Evolutionary conservation across 176 grass and related monocot genomes (phyloP), one percentile per base, ranked within the genome.

Genomic region (Aegilops bicornis): DNA sequence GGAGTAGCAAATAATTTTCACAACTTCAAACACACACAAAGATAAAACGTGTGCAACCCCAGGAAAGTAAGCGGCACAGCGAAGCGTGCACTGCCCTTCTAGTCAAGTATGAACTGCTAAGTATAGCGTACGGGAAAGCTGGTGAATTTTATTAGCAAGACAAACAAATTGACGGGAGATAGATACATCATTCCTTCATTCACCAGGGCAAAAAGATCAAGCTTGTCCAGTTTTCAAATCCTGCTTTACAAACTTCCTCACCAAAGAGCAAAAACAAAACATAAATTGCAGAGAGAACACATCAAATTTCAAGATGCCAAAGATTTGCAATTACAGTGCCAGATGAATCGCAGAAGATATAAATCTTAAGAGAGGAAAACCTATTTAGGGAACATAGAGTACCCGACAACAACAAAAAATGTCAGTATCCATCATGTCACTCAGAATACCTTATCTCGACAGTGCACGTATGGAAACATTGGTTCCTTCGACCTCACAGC

Each of bases 401-500:
- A 64, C 54, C 14, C 8, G 76, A 30, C 0, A 54, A 54, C 50
- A 54, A 17, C 0, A 2, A 19, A 86, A 8, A 47, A 25, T 4
- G n/a, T 6, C 0, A 59, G 19, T 39, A 32, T 87, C 23, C 78
- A 77, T 30, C 27, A 88, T 48, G 65, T 86, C 79, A 79, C 86
- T 92, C 90, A 92, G 86, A 92, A 92, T n/a, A 79, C 79, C 83
- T 78, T 22, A 79, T 89, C 35, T 92, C 86, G 77, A 89, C 86
- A 92, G 22, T 64, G 78, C 73, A 48, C 8, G 43, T 56, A 43
- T 56, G 19, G 47, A 75, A 64, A 60, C 14, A 16, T 61, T 83
- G 84, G 87, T 84, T 84, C 87, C 90, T 92, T 67, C 79, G 86
- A 84, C 85, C 85, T 83, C 67, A 84, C 72, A 83, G 16, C 60